These are phyloP conservation scores for Orbilia quercus DNA, from an alignment of 2,329 filamentous ascomycete genomes.

Conservation along the genomic window DNA sequence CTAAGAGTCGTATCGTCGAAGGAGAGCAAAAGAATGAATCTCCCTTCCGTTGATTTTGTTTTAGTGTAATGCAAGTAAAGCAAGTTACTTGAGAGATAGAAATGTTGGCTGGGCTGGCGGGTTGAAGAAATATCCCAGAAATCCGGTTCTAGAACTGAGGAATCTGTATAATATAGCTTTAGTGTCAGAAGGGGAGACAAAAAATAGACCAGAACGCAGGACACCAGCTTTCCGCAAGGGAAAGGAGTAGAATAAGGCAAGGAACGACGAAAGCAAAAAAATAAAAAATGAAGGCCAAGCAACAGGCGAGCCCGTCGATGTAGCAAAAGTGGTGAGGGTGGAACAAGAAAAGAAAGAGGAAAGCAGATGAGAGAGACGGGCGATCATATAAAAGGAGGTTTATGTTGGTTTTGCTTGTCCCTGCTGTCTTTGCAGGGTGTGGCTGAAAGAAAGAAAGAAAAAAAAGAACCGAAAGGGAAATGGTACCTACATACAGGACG, in stretches of 20 bases:
- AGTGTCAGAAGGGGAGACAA: conserved; percentile 48
- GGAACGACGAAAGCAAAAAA: conserved; percentile 53
- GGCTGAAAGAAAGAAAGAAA: conserved; percentile 18
- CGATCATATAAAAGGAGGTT: conserved; percentile 55
- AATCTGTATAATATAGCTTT: conserved; percentile 48
- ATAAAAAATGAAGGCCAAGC: conserved; percentile 43
- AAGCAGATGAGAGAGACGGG: conserved; percentile 38
- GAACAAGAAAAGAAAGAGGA: conserved; percentile 17
- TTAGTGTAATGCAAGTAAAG: background rate
- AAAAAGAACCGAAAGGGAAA: conserved; percentile 5
- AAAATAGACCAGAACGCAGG: conserved; percentile 25
- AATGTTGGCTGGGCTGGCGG: conserved; percentile 6
- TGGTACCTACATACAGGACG: conserved; percentile 30
- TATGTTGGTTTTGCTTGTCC: too few relatives aligned
- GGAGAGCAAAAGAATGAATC: conserved; percentile 57
- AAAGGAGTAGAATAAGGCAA: conserved; percentile 53
- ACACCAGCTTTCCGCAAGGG: conserved; percentile 56
- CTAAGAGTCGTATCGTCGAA: conserved; percentile 44
- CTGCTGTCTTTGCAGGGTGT: conserved; percentile 16
- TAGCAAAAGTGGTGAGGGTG: conserved; percentile 44
- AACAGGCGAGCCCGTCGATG: conserved; percentile 43
- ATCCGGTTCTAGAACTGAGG: conserved; percentile 56
- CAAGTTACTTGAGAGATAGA: too few relatives aligned
- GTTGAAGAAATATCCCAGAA: conserved; percentile 53
- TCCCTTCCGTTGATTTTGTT: conserved; percentile 36